phyloP scores from a whole-genome alignment of 192 early-diverging fungal genomes.

The Coemansia sp. region DNA sequence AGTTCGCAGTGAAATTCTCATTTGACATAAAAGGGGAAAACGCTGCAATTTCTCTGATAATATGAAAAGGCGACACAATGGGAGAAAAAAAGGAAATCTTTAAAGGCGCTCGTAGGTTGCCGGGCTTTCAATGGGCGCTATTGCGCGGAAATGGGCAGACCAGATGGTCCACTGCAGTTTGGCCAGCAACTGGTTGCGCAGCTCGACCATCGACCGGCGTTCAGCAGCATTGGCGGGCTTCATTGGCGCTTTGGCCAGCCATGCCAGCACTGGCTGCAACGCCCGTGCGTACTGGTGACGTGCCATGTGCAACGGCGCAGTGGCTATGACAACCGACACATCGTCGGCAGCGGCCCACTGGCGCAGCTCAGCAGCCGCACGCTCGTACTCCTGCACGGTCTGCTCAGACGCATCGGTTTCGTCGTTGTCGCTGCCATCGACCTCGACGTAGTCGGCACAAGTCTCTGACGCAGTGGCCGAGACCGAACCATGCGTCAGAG shows the following conservation, averaged over 20 bases:
- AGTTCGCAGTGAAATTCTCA: slow-evolving; percentile 22
- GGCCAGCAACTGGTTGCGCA: slow-evolving; percentile 57
- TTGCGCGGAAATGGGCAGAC: slow-evolving; percentile 53
- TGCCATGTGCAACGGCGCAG: slow-evolving; percentile 57
- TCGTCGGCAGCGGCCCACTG: slow-evolving; percentile 61
- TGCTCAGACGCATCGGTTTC: slow-evolving; percentile 11
- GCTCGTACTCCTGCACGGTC: slow-evolving; percentile 53
- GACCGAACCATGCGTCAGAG: slow-evolving; percentile 15
- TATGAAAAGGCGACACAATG: background rate
- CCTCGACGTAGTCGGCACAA: slow-evolving; percentile 49
- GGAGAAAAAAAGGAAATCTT: background rate
- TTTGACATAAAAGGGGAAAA: background rate
- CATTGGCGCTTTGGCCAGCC: slow-evolving; percentile 58
- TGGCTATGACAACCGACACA: slow-evolving; percentile 54
- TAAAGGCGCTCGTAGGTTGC: slow-evolving; percentile 21
- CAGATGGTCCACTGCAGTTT: slow-evolving; percentile 71
- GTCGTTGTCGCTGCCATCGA: slow-evolving; percentile 19
- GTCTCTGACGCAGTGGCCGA: slow-evolving; percentile 17
- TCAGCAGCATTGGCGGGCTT: slow-evolving; percentile 55
- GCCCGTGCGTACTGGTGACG: slow-evolving; percentile 64
- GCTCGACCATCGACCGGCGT: slow-evolving; percentile 52
- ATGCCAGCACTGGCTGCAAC: slow-evolving; percentile 71
- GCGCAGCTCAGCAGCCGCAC: slow-evolving; percentile 55
- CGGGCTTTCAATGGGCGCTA: slow-evolving; percentile 23
- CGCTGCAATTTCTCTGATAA: background rate